Conservation (phyloP, 176 grass and related monocot species). For the Pharus latifolius region DNA sequence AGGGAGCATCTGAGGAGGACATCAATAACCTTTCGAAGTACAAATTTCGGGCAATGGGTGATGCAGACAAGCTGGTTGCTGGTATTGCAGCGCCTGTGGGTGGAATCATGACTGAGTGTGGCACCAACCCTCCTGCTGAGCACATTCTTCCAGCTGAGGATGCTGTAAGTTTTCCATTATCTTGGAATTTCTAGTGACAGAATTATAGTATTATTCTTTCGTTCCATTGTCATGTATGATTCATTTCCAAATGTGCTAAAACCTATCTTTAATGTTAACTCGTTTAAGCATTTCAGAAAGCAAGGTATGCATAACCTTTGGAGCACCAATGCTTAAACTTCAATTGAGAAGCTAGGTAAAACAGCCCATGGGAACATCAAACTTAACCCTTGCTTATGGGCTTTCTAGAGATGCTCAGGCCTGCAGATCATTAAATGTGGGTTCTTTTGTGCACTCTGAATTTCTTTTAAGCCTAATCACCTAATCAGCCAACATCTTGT, state of each 20-base stretch:
- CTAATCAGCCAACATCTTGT: too few relatives aligned
- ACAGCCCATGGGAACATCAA: neutral
- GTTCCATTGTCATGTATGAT: neutral
- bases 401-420: neutral
- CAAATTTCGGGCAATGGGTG: slow-evolving; percentile 58
- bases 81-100: slow-evolving; percentile 51
- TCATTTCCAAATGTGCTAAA: neutral
- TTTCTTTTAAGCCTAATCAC: too few relatives aligned
- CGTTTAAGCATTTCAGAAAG: neutral
- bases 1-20: slow-evolving; percentile 92
- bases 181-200: neutral
- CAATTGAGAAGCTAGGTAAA: neutral
- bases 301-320: too few relatives aligned
- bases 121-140: slow-evolving; percentile 53
- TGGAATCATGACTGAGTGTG: slow-evolving; percentile 82
- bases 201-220: neutral
- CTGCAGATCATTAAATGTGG: too few relatives aligned
- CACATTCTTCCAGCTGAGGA: slow-evolving; percentile 81
- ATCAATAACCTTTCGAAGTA: slow-evolving; percentile 68
- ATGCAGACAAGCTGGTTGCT: slow-evolving; percentile 59
- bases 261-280: neutral
- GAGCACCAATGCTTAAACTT: neutral
- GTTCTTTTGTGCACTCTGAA: too few relatives aligned
- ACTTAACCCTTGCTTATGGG: neutral
- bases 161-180: slow-evolving; percentile 48